A percentile compares a stretch with the other conserved stretches of the same genome.
Evolutionary conservation across 1,139 yeast species (phyloP).

Genomic region (Hansenula lynferdii): DNA sequence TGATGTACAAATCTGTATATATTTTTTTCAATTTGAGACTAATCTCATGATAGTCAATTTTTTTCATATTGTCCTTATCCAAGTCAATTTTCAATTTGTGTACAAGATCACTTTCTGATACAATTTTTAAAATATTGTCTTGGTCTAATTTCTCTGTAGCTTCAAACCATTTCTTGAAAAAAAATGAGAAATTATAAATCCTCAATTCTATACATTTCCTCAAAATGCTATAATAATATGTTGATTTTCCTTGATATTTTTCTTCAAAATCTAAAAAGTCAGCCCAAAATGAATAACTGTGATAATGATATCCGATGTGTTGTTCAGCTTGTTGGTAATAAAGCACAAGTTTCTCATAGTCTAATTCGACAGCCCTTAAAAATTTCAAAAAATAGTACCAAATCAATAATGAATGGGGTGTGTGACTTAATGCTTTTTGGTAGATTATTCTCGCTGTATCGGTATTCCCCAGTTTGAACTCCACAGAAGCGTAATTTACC

Average conservation of each 20-base stretch:
- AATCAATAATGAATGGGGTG: constrained; percentile 55
- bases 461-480: constrained; percentile 55
- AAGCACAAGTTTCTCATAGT: constrained; percentile 29
- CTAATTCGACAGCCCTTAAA: constrained; percentile 35
- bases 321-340: constrained; percentile 60
- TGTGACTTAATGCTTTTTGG: constrained; percentile 43
- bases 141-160: constrained; percentile 35
- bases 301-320: constrained; percentile 68
- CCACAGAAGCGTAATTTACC: constrained; percentile 68
- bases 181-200: constrained; percentile 66
- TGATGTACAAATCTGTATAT: constrained; percentile 47
- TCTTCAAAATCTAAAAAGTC: constrained; percentile 55
- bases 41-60: constrained; percentile 24
- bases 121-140: constrained; percentile 24
- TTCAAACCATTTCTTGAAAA: constrained; percentile 41
- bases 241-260: constrained; percentile 31
- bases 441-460: constrained; percentile 46
- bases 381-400: constrained; percentile 70
- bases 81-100: constrained; percentile 27
- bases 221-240: constrained; percentile 43
- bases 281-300: constrained; percentile 73
- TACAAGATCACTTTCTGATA: constrained; percentile 23
- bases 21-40: constrained; percentile 38
- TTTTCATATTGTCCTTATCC: constrained; percentile 17
- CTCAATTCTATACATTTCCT: constrained; percentile 69